Evolutionary conservation across 371 early-diverging fungal species (phyloP).

Genomic region (Rhizopus stolonifer): DNA sequence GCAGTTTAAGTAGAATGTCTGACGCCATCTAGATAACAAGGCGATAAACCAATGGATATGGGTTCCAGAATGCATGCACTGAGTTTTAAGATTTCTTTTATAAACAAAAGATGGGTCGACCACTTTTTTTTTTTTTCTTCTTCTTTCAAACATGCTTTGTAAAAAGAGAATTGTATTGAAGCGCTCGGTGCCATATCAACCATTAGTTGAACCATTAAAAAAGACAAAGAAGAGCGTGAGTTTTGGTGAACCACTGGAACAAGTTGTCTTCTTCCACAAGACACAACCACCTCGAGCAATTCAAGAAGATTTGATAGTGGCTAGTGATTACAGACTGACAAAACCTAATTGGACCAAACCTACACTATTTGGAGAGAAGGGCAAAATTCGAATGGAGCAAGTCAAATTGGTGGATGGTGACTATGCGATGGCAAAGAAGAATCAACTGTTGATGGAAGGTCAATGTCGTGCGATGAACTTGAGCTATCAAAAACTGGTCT

Average conservation of each 20-base stretch:
- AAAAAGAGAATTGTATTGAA: constrained; percentile 19
- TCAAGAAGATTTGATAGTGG: constrained; percentile 32
- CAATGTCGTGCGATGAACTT: constrained; percentile 74
- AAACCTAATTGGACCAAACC: constrained; percentile 18
- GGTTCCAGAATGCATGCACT: too few relatives aligned
- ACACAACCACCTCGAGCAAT: constrained; percentile 47
- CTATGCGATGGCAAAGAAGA: constrained; percentile 27
- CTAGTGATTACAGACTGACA: constrained; percentile 14
- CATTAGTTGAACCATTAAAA: constrained; percentile 1
- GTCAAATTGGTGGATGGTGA: constrained; percentile 33
- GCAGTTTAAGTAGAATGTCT: too few relatives aligned
- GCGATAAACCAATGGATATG: too few relatives aligned
- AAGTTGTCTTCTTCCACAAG: constrained; percentile 25
- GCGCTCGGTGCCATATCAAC: constrained; percentile 16
- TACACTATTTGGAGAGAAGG: constrained; percentile 9
- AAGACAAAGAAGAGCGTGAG: constrained; percentile 31
- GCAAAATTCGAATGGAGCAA: constrained; percentile 38
- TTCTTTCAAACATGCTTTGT: not conserved
- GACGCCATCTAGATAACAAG: too few relatives aligned
- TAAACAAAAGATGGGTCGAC: too few relatives aligned
- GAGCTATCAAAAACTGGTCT: constrained; percentile 71
- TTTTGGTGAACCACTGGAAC: constrained; percentile 19
- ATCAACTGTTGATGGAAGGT: constrained; percentile 47
- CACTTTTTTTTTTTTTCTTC: too few relatives aligned
- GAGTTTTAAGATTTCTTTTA: too few relatives aligned